These are phyloP conservation scores for Agaricus subrufescens DNA, from an alignment of 768 basidiomycete species.

Conservation along the genomic window DNA sequence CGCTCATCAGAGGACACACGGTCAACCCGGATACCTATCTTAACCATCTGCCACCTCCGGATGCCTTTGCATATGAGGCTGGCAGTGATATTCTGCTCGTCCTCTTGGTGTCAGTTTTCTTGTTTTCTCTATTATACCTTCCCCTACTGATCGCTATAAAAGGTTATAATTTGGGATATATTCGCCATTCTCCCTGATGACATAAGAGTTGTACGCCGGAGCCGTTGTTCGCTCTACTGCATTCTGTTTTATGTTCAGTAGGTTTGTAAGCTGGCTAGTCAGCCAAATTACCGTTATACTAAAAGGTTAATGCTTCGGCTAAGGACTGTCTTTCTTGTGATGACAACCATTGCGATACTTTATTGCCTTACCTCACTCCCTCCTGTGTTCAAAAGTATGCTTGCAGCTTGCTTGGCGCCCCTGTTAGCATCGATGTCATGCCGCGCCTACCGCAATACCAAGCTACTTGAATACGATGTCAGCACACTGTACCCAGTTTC, in stretches of 20 bases:
- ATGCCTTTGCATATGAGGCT: background rate
- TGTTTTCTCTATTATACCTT: background rate
- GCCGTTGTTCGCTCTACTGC: background rate
- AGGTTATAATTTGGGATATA: background rate
- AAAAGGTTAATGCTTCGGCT: background rate
- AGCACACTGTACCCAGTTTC: background rate
- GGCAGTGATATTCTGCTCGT: background rate
- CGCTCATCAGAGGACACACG: background rate
- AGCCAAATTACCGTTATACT: too few relatives aligned
- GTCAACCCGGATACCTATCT: background rate
- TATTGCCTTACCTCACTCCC: background rate
- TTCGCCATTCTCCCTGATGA: background rate
- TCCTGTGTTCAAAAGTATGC: background rate
- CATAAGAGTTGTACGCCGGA: background rate
- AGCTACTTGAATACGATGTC: background rate
- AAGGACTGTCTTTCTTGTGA: background rate
- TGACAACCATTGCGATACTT: background rate
- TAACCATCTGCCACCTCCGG: background rate
- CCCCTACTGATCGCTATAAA: background rate
- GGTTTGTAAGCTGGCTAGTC: background rate
- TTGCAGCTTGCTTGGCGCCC: background rate
- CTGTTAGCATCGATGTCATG: background rate
- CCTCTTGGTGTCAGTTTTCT: background rate
- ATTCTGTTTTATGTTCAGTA: background rate
- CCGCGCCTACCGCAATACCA: background rate